phyloP scores from a whole-genome alignment of 192 early-diverging fungal genomes.

The Entomortierella chlamydospora region DNA sequence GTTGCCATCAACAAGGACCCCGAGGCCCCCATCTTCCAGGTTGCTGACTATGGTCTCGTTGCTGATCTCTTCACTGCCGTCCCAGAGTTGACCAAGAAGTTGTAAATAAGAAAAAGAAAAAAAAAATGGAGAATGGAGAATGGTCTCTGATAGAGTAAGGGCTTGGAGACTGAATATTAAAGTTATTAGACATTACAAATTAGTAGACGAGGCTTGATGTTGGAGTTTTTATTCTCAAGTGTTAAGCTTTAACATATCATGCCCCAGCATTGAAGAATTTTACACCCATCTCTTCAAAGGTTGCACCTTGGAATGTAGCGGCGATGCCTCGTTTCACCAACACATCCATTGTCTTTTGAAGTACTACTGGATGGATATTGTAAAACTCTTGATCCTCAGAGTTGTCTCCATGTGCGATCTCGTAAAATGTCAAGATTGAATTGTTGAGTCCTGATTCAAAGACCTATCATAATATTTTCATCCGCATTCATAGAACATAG shows the following conservation, averaged over 20 bases:
- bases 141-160: too few species aligned
- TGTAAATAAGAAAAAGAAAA: conserved; percentile 57
- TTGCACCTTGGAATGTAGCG: conserved; percentile 78
- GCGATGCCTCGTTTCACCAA: conserved; percentile 86
- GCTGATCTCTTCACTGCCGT: conserved; percentile 94
- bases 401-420: conserved; percentile 88
- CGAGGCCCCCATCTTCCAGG: conserved; percentile 98
- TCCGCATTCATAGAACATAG: background rate
- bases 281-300: conserved; percentile 81
- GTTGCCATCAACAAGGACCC: conserved; percentile 99
- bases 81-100: conserved; percentile 93
- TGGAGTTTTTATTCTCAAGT: too few species aligned
- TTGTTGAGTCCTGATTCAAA: conserved; percentile 79
- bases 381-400: conserved; percentile 86
- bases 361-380: conserved; percentile 73
- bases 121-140: background rate
- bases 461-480: conserved; percentile 54
- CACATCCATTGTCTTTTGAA: conserved; percentile 83
- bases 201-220: too few species aligned
- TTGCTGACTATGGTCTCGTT: conserved; percentile 96
- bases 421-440: conserved; percentile 88
- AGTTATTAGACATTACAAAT: too few species aligned
- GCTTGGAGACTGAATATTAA: too few species aligned
- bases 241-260: background rate
- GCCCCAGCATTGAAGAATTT: conserved; percentile 78